These are phyloP conservation scores for Colletotrichum magnum DNA, from an alignment of 2,329 filamentous ascomycete genomes.

Conservation along the genomic window DNA sequence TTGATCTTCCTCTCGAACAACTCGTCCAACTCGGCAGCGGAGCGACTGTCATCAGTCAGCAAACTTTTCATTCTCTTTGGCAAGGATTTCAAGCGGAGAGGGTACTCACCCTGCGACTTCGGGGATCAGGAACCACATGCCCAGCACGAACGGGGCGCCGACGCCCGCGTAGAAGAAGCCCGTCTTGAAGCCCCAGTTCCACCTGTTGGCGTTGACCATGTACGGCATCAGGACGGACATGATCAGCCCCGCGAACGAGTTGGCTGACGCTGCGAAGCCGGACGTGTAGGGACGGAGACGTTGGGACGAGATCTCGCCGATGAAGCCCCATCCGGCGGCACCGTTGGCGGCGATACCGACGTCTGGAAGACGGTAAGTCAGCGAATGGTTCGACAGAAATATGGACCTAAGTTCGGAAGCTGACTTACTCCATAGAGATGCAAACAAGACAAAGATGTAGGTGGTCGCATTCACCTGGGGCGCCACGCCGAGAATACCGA, in stretches of 20 bases:
- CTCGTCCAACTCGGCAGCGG: slow-evolving; percentile 47
- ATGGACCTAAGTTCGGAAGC: too few relatives aligned
- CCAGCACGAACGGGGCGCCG: slow-evolving; percentile 47
- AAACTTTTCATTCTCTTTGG: too few relatives aligned
- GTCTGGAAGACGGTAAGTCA: slow-evolving; percentile 34
- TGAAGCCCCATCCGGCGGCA: slow-evolving; percentile 48
- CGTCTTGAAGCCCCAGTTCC: slow-evolving; percentile 50
- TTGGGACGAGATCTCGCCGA: slow-evolving; percentile 53
- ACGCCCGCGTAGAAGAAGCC: slow-evolving; percentile 49
- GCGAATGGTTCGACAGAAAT: background rate
- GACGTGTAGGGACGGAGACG: slow-evolving; percentile 50
- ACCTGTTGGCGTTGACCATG: slow-evolving; percentile 50
- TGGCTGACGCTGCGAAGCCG: slow-evolving; percentile 47
- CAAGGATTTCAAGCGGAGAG: too few relatives aligned
- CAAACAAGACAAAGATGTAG: slow-evolving; percentile 40
- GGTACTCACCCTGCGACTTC: slow-evolving; percentile 32
- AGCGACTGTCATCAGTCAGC: slow-evolving; percentile 19
- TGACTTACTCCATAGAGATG: slow-evolving; percentile 39
- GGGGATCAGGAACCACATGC: slow-evolving; percentile 41
- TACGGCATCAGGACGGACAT: slow-evolving; percentile 47
- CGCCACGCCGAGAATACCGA: slow-evolving; percentile 33
- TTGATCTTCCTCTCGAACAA: slow-evolving; percentile 45
- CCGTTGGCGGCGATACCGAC: slow-evolving; percentile 46
- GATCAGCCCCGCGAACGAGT: slow-evolving; percentile 41
- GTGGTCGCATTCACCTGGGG: slow-evolving; percentile 22